Conservation (phyloP, 179 eudicot species). For the Carnegiea gigantea region DNA sequence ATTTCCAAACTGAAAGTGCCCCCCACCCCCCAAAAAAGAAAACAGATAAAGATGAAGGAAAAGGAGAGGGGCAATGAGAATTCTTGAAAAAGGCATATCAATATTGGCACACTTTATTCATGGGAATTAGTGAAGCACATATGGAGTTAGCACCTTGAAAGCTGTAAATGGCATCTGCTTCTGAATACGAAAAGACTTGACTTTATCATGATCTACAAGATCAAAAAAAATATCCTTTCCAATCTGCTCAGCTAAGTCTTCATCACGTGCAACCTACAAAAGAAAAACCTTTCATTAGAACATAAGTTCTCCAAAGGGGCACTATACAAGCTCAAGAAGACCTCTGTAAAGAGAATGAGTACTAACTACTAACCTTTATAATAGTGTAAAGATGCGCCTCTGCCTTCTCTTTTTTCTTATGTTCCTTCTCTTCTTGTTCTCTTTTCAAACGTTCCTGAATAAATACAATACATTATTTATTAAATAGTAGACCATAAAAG, state of each 20-base stretch:
- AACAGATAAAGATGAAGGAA: background rate
- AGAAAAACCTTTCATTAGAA: constrained; percentile 1
- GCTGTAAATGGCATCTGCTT: constrained; percentile 70
- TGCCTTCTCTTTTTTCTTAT: constrained; percentile 71
- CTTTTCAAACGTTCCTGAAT: constrained; percentile 61
- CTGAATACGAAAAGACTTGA: constrained; percentile 70
- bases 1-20: background rate
- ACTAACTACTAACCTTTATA: constrained; percentile 53
- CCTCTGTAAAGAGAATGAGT: background rate
- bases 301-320: background rate
- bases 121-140: background rate
- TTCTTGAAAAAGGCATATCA: background rate
- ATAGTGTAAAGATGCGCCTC: constrained; percentile 76
- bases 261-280: constrained; percentile 77
- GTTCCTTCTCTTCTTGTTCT: constrained; percentile 71
- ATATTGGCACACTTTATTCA: background rate
- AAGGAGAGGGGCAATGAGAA: background rate
- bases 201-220: constrained; percentile 89
- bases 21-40: background rate
- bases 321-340: background rate
- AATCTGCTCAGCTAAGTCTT: constrained; percentile 67
- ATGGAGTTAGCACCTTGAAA: constrained; percentile 55
- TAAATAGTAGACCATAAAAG: background rate
- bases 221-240: constrained; percentile 81
- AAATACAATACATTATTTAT: background rate